Evolutionary conservation across 2,329 filamentous ascomycete species (phyloP).

Genomic region (Neonectria ditissima): DNA sequence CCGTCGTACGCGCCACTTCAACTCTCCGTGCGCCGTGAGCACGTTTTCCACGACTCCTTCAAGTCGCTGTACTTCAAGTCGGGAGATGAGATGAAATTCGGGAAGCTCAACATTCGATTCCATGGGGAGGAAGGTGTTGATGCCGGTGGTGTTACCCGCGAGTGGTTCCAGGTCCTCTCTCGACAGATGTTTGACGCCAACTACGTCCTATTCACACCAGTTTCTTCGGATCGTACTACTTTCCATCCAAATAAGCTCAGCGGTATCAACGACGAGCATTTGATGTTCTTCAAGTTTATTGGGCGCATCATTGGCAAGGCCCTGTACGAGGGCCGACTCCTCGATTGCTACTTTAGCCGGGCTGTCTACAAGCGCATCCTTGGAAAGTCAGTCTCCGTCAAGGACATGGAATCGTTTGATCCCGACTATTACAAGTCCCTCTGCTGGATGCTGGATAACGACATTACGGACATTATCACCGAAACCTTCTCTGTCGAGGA

Average conservation of each 20-base stretch:
- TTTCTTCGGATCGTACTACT: conserved; percentile 96
- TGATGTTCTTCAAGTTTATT: conserved; percentile 99
- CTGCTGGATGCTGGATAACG: conserved; percentile 98
- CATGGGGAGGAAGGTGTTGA: conserved; percentile 98
- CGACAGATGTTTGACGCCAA: conserved; percentile 99
- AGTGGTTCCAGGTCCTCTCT: conserved; percentile 98
- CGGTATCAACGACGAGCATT: conserved; percentile 92
- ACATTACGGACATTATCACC: conserved; percentile 97
- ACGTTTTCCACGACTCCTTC: conserved; percentile 98
- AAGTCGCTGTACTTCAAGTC: conserved; percentile 98
- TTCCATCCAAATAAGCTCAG: conserved; percentile 98
- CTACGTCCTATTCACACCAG: conserved; percentile 95
- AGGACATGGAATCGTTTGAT: conserved; percentile 99
- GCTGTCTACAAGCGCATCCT: conserved; percentile 99
- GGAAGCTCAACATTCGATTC: conserved; percentile 98
- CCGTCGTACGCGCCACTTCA: conserved; percentile 80
- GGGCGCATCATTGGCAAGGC: conserved; percentile 98
- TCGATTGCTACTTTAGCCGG: conserved; percentile 98
- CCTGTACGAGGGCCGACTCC: conserved; percentile 92
- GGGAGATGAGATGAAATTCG: conserved; percentile 98
- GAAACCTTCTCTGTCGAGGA: conserved; percentile 96
- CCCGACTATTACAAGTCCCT: conserved; percentile 99
- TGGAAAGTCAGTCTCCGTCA: conserved; percentile 93
- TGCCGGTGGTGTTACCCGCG: conserved; percentile 94
- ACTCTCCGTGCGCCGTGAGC: conserved; percentile 89